Percentiles rank a stretch among this genome's conserved stretches.
Conservation (phyloP, 1,284 basidiomycete species). For the Ustilago tritici region DNA sequence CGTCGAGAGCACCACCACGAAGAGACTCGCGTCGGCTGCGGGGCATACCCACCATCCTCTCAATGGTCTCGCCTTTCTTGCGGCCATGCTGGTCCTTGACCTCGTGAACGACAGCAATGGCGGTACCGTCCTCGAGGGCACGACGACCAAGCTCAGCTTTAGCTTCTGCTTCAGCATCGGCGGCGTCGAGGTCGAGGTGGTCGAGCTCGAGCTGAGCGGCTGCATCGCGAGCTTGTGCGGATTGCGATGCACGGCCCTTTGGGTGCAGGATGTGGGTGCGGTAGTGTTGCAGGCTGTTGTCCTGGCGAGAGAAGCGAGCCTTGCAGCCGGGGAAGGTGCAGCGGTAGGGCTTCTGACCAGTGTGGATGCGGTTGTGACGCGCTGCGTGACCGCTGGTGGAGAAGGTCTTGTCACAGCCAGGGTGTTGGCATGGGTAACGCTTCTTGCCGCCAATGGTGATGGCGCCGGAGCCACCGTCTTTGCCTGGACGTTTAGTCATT, state of each 20-base stretch:
- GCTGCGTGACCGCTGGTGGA: conserved; percentile 86
- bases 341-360: conserved; percentile 70
- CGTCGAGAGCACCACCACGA: conserved; percentile 34
- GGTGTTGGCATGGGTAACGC: conserved; percentile 74
- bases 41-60: conserved; percentile 60
- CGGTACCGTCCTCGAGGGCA: conserved; percentile 64
- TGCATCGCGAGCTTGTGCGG: conserved; percentile 46
- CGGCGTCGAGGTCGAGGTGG: conserved; percentile 40
- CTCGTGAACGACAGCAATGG: conserved; percentile 65
- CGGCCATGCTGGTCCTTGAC: conserved; percentile 59
- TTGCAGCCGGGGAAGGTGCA: conserved; percentile 69
- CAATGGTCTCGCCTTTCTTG: conserved; percentile 59
- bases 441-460: conserved; percentile 69
- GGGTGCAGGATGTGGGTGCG: conserved; percentile 66
- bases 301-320: conserved; percentile 68
- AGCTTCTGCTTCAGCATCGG: conserved; percentile 56
- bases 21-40: conserved; percentile 49
- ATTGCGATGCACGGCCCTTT: conserved; percentile 56
- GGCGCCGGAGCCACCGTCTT: conserved; percentile 45
- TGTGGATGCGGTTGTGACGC: conserved; percentile 82
- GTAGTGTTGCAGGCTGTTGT: conserved; percentile 69
- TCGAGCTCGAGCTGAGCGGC: conserved; percentile 43
- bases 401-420: conserved; percentile 79
- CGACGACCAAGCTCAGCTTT: conserved; percentile 56
- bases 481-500: conserved; percentile 32